Conservation (phyloP, 495 filamentous ascomycete genomes). For the Cudoniella acicularis region DNA sequence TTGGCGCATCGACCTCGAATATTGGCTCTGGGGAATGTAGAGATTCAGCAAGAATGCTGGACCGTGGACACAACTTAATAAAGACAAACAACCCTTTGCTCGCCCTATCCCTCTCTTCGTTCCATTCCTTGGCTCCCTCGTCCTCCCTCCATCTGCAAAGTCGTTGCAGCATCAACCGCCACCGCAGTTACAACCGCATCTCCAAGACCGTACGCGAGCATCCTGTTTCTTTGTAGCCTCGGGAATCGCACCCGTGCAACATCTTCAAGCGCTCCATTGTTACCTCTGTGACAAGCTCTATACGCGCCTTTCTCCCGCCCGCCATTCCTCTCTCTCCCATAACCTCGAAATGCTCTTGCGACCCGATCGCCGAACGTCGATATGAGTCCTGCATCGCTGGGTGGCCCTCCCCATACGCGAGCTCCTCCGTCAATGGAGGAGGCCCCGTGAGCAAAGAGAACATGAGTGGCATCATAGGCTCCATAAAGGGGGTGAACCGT, state of each 20-base stretch:
- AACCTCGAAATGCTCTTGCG: conserved; percentile 13
- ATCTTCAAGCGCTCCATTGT: neutral
- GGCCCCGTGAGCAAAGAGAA: conserved; percentile 12
- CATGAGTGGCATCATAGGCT: neutral
- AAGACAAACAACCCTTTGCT: no score
- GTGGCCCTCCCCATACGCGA: conserved; percentile 18
- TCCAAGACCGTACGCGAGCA: no score
- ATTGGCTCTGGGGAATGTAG: no score
- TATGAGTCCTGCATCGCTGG: conserved; percentile 24
- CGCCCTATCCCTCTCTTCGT: no score
- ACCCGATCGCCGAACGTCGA: neutral
- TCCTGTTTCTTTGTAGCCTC: neutral
- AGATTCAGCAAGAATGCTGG: no score
- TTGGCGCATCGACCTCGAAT: no score
- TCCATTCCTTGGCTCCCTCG: no score
- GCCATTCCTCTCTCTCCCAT: neutral
- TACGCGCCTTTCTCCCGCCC: neutral
- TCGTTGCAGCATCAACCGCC: no score
- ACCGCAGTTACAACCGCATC: no score
- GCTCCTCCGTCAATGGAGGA: conserved; percentile 11
- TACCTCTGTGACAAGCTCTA: neutral
- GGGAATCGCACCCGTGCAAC: neutral
- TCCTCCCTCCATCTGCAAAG: no score
- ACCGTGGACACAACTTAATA: no score
- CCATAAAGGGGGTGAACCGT: conserved; percentile 22